Base-by-base conservation (phyloP, 2,329 filamentous ascomycete species). In the Clarireedia homoeocarpa region DNA sequence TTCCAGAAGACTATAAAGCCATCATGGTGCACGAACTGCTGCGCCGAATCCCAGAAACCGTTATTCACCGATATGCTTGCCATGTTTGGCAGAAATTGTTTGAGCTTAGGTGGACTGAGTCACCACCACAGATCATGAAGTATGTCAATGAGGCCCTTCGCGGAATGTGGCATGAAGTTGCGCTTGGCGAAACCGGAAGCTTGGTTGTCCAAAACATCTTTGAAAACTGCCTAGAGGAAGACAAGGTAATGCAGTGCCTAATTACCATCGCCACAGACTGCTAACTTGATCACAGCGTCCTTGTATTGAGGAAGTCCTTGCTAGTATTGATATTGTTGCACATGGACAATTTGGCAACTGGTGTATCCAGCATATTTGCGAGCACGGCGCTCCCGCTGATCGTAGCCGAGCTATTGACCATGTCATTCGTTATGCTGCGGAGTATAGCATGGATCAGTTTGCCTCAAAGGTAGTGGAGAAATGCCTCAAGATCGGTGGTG, bases 31-130 rank as follows among this genome's bases (percentile, higher is more conserved):
- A 95, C 69, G 94, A 99, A 70, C 80, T 99, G 26, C 83, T 99
- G 57, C 89, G 91, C 59, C 86, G 91, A 55, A 99, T 99, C 62
- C 94, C 92, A 0, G 92, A 99, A 73, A 99, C 94, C 2, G 91
- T 99, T 62, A 94, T 99, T 69, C 95, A 99, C 73, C 88, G 95
- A 63, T 99, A 99, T 73, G 94, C 94, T 58, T 99, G 94, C 68
- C 94, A 99, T 71, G 94, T 99, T 61, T 99, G 94, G 94, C 94
- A 99, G 76, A 99, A 99, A 77, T 82, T 99, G 27, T 99, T 99
- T 71, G 94, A 99, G 72, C 82, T 99, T 64, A 87, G 94, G 67
- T 99, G 94, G 94, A 90, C 85, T 61, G 88, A 91, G 66, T 89
- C 91, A 40, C 94, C 94, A 44, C 94, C 94, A 24, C 91, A 96